Evolutionary conservation across 2,329 filamentous ascomycete species (phyloP).

Genomic region (Aspergillus sp.): DNA sequence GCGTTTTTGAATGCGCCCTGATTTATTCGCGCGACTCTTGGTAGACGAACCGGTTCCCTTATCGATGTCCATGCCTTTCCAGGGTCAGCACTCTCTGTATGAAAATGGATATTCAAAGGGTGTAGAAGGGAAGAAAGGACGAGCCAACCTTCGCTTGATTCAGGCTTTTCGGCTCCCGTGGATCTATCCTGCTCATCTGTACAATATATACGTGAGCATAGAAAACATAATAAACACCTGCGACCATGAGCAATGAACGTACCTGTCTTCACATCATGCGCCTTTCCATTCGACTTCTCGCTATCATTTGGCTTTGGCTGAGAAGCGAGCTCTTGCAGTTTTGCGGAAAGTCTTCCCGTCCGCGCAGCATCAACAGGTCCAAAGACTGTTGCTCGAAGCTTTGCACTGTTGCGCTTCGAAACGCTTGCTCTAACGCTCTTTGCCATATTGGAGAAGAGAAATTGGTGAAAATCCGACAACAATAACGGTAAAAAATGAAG

Average conservation of each 20-base stretch:
- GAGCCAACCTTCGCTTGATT: slow-evolving; percentile 17
- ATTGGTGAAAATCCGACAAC: too few relatives aligned
- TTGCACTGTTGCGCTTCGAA: slow-evolving; percentile 74
- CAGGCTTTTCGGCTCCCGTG: slow-evolving; percentile 6
- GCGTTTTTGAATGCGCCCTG: slow-evolving; percentile 34
- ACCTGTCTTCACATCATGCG: slow-evolving; percentile 18
- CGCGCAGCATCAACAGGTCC: slow-evolving; percentile 72
- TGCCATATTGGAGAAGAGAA: slow-evolving; percentile 55
- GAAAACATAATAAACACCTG: not conserved
- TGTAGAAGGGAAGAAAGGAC: not conserved
- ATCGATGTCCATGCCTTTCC: slow-evolving; percentile 37
- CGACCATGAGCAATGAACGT: not conserved
- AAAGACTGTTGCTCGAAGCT: slow-evolving; percentile 73
- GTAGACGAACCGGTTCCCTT: slow-evolving; percentile 12
- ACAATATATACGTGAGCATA: slow-evolving; percentile 3
- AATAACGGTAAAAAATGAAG: too few relatives aligned
- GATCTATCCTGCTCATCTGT: slow-evolving; percentile 12
- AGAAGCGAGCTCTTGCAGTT: slow-evolving; percentile 70
- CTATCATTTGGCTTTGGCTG: slow-evolving; percentile 60
- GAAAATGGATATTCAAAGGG: not conserved
- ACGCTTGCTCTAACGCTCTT: slow-evolving; percentile 74
- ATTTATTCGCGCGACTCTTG: slow-evolving; percentile 18
- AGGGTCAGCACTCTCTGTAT: slow-evolving; percentile 4
- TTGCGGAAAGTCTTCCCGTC: slow-evolving; percentile 74
- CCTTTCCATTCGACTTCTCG: slow-evolving; percentile 32